phyloP scores from a whole-genome alignment of 2,329 filamentous ascomycete genomes.

The Dichotomopilus funicola region DNA sequence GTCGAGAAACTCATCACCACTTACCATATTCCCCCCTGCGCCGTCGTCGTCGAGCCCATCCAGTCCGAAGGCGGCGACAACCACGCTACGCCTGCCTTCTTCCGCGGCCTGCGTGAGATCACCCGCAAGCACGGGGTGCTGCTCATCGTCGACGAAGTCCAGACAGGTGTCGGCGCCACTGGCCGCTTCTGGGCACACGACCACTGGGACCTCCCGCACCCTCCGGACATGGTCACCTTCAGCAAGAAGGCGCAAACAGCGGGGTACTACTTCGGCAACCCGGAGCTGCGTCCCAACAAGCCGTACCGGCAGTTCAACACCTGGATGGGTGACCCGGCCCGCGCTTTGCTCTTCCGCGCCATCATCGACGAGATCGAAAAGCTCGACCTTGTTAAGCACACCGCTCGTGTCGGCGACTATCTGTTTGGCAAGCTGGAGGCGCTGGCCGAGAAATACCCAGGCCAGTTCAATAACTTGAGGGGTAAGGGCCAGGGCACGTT shows the following conservation, averaged over 20 bases:
- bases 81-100: slow-evolving; percentile 82
- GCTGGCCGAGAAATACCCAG: slow-evolving; percentile 65
- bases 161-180: slow-evolving; percentile 87
- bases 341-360: slow-evolving; percentile 76
- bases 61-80: slow-evolving; percentile 94
- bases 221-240: slow-evolving; percentile 92
- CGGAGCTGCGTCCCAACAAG: slow-evolving; percentile 77
- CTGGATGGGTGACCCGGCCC: slow-evolving; percentile 90
- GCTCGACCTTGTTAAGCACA: slow-evolving; percentile 71
- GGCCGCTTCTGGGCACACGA: slow-evolving; percentile 97
- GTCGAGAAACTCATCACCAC: slow-evolving; percentile 74
- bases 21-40: slow-evolving; percentile 73
- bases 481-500: slow-evolving; percentile 88
- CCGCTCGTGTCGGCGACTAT: slow-evolving; percentile 71
- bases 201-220: slow-evolving; percentile 75
- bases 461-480: slow-evolving; percentile 73
- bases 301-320: slow-evolving; percentile 96
- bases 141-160: slow-evolving; percentile 89
- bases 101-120: slow-evolving; percentile 72
- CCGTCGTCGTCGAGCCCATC: slow-evolving; percentile 81
- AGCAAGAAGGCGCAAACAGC: slow-evolving; percentile 93
- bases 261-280: slow-evolving; percentile 84
- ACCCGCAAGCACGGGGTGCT: slow-evolving; percentile 73
- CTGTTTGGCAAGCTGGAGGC: slow-evolving; percentile 63
- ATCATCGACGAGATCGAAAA: slow-evolving; percentile 77